Conservation (phyloP, 495 filamentous ascomycete species). For the Cercophora newfieldiana region DNA sequence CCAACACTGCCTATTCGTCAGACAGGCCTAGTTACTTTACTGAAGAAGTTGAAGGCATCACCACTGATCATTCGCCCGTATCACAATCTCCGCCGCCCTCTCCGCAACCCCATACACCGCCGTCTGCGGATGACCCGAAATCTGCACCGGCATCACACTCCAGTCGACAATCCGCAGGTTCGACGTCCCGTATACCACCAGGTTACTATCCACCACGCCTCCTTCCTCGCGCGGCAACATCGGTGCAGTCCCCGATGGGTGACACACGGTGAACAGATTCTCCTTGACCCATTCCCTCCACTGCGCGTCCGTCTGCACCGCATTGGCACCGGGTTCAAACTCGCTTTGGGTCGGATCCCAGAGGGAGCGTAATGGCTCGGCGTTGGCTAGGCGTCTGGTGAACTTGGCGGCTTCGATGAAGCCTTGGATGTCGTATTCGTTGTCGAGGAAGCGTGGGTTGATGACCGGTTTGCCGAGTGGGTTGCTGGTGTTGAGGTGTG, state of each 20-base stretch:
- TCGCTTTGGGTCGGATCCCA: slow-evolving; percentile 18
- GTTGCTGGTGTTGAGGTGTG: slow-evolving; percentile 45
- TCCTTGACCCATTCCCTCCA: slow-evolving; percentile 28
- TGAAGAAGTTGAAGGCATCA: too few species aligned
- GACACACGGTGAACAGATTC: slow-evolving; percentile 26
- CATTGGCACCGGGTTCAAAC: slow-evolving; percentile 26
- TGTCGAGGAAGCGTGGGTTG: slow-evolving; percentile 27
- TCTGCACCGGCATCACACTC: slow-evolving; percentile 33
- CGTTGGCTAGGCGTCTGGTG: slow-evolving; percentile 16
- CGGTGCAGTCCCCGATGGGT: slow-evolving; percentile 45
- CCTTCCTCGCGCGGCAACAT: slow-evolving; percentile 44
- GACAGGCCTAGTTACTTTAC: too few species aligned
- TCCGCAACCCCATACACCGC: slow-evolving; percentile 41
- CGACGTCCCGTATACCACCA: slow-evolving; percentile 46
- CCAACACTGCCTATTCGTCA: too few species aligned
- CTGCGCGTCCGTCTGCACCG: slow-evolving; percentile 18
- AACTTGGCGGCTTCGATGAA: slow-evolving; percentile 21
- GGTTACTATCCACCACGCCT: slow-evolving; percentile 51
- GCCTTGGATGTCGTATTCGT: slow-evolving; percentile 27
- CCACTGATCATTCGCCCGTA: too few species aligned
- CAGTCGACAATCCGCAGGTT: slow-evolving; percentile 39
- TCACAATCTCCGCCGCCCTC: slow-evolving; percentile 46
- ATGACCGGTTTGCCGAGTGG: slow-evolving; percentile 14
- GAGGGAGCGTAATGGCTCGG: slow-evolving; percentile 13
- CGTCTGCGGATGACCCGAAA: slow-evolving; percentile 35